These are phyloP conservation scores for Boletus reticulatus DNA, from an alignment of 768 basidiomycete species.

Conservation along the genomic window DNA sequence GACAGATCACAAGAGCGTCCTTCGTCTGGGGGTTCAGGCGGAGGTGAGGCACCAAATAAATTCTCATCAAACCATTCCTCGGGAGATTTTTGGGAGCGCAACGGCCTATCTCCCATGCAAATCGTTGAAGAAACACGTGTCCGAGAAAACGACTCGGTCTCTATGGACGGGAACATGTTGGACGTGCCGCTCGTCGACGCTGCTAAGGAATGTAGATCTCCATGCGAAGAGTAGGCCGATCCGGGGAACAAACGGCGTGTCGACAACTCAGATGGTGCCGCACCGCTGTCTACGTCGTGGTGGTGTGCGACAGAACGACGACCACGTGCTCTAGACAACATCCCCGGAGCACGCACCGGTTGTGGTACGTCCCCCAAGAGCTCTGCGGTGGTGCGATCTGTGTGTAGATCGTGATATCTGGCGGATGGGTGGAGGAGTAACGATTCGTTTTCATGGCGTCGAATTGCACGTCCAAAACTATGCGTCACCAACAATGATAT, in stretches of 20 bases:
- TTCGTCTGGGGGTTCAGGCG: conserved; percentile 7
- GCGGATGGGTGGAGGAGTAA: conserved; percentile 2
- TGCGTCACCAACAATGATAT: conserved; percentile 2
- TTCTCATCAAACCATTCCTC: conserved; percentile 10
- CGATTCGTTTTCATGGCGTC: conserved; percentile 5
- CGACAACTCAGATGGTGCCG: not conserved
- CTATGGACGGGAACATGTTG: conserved; percentile 8
- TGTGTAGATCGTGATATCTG: conserved; percentile 3
- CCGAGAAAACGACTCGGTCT: conserved; percentile 8
- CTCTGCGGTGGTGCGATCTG: conserved; percentile 7
- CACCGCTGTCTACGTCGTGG: not conserved
- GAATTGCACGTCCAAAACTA: conserved; percentile 6
- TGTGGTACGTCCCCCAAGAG: conserved; percentile 2
- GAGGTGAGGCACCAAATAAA: not conserved
- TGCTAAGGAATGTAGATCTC: conserved; percentile 9
- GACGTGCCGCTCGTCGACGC: conserved; percentile 16
- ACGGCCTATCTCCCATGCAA: conserved; percentile 7
- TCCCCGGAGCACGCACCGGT: not conserved
- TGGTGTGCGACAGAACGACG: not conserved
- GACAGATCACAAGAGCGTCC: conserved; percentile 5
- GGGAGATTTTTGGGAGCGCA: not conserved
- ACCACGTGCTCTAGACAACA: not conserved
- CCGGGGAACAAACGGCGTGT: conserved; percentile 7
- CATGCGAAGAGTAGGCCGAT: conserved; percentile 5
- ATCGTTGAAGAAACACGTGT: not conserved